Evolutionary conservation across 495 filamentous ascomycete genomes (phyloP).

Genomic region (Penicillium desertorum): DNA sequence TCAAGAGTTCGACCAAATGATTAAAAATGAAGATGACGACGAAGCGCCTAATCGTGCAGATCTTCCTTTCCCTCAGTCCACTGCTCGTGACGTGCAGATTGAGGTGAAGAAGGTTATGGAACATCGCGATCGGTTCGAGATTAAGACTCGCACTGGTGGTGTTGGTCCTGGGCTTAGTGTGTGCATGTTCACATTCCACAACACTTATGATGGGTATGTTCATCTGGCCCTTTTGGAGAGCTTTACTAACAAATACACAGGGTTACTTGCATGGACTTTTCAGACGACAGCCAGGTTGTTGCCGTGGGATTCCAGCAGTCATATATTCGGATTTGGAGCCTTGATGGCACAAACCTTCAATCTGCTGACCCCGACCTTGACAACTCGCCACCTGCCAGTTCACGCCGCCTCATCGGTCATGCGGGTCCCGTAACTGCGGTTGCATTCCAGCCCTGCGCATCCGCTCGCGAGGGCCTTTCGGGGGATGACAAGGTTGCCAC

Average conservation of each 20-base stretch:
- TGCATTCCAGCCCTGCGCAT: constrained; percentile 80
- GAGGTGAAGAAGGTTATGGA: constrained; percentile 95
- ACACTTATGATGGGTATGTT: constrained; percentile 77
- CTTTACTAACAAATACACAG: constrained; percentile 48
- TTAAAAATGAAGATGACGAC: constrained; percentile 86
- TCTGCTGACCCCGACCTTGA: constrained; percentile 46
- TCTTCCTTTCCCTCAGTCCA: constrained; percentile 81
- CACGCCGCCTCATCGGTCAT: constrained; percentile 86
- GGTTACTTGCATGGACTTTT: constrained; percentile 89
- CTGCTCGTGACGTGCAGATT: constrained; percentile 83
- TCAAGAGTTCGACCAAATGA: constrained; percentile 78
- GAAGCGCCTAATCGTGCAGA: constrained; percentile 75
- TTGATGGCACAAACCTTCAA: constrained; percentile 70
- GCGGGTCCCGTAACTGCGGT: constrained; percentile 84
- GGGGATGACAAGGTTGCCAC: constrained; percentile 54
- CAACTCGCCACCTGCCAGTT: constrained; percentile 52
- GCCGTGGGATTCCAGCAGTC: constrained; percentile 88
- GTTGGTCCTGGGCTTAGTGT: constrained; percentile 78
- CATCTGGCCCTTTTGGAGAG: background rate
- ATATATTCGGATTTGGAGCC: constrained; percentile 89
- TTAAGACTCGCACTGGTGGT: constrained; percentile 77
- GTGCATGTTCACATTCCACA: constrained; percentile 97
- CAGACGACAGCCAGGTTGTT: constrained; percentile 78
- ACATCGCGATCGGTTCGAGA: constrained; percentile 82
- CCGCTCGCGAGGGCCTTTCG: constrained; percentile 47